Base-by-base conservation (phyloP, 2,329 filamentous ascomycete genomes). In the Penicillium occitanis region DNA sequence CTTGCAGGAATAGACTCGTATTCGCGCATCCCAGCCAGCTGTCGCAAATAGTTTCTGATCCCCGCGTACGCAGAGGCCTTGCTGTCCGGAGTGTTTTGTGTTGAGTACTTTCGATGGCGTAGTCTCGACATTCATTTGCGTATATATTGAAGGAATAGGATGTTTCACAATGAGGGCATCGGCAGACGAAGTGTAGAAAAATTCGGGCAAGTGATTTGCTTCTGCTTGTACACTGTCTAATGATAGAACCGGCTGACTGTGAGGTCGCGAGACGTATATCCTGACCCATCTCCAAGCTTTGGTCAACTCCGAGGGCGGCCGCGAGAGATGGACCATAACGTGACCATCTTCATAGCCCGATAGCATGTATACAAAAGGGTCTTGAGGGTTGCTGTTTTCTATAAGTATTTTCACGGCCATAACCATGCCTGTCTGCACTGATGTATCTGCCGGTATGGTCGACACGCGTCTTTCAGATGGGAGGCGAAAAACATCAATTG, bases 31-130 rank as follows among this genome's bases (percentile, higher is more conserved):
- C 95, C 95, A 99, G 3, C 95, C 95, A 0, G 92, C 94, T 0
- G 94, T 98, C 2, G 91, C 92, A 69, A 97, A 90, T 3, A 99
- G 85, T 69, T 87, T 90, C 2, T 88, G 91, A 75, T 99, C 95
- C 1, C 88, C 89, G 14, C 95, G 87, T 28, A 97, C 84, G 3
- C 80, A 81, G 6, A 99, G 80, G 11, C 88, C 87, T 77, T 99
- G 95, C 76, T 98, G 94, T 1, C 95, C 95, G 0, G 93, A 86
- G 76, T 98, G 95, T 73, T 90, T 94, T 0, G 94, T 97, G 71
- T 94, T 88, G 53, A 88, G 69, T 0, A 80, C 77, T 72, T 89
- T 91, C 61, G 89, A 73, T 0, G 89, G 85, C 63, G 84, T 63
- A 2, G 71, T 71, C 68, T 72, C 71, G 44, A 46, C 30, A 17